A percentile compares a stretch with the other conserved stretches of the same genome.
Evolutionary conservation across 495 filamentous ascomycete genomes (phyloP).

Genomic region (Neurospora africana): DNA sequence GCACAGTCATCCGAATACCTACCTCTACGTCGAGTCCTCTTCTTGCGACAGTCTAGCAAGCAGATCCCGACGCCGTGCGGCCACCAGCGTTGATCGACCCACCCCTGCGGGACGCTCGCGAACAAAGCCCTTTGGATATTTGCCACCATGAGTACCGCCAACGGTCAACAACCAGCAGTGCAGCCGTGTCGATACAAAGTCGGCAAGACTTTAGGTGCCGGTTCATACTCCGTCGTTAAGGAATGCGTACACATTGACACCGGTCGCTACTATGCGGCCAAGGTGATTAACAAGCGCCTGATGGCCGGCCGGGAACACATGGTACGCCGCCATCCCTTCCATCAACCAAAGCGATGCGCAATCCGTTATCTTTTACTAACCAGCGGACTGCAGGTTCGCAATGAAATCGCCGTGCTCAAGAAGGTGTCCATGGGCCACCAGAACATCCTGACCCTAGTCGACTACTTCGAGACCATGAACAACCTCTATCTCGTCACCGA

Average conservation of each 20-base stretch:
- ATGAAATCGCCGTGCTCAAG: slow-evolving; percentile 96
- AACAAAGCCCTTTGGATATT: background rate
- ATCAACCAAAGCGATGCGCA: background rate
- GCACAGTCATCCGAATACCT: background rate
- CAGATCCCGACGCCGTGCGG: background rate
- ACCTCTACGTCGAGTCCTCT: background rate
- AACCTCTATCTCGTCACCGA: slow-evolving; percentile 97
- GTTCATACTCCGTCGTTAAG: slow-evolving; percentile 98
- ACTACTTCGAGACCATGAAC: slow-evolving; percentile 99
- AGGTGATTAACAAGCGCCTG: slow-evolving; percentile 97
- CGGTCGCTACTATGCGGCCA: slow-evolving; percentile 94
- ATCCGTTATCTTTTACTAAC: background rate
- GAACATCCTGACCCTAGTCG: slow-evolving; percentile 93
- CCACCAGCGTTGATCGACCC: background rate
- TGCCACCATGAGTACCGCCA: slow-evolving; percentile 24
- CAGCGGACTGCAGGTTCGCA: slow-evolving; percentile 58
- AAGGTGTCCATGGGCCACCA: slow-evolving; percentile 95
- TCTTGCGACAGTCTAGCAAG: background rate
- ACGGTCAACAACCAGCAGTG: slow-evolving; percentile 30
- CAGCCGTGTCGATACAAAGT: slow-evolving; percentile 81
- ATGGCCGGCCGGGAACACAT: slow-evolving; percentile 98
- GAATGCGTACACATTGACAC: slow-evolving; percentile 99
- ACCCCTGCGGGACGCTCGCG: background rate
- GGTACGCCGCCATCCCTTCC: slow-evolving; percentile 40
- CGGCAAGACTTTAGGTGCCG: slow-evolving; percentile 91